phyloP scores from a whole-genome alignment of 345 rosid genomes.

The Salix brachista region DNA sequence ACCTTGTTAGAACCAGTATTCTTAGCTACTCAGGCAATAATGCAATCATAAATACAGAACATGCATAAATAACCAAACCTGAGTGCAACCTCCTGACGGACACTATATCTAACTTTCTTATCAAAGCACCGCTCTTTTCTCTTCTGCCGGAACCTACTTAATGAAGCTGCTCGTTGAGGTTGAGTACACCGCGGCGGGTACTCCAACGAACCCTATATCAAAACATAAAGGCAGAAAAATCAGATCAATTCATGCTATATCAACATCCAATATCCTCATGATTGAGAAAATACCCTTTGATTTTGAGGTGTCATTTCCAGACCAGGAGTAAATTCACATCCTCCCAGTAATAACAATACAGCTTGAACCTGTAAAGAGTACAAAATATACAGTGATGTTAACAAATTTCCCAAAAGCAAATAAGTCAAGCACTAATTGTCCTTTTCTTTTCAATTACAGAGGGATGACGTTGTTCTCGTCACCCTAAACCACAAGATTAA shows the following conservation, averaged over 20 bases:
- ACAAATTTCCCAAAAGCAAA: conserved; percentile 1
- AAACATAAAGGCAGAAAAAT: not conserved
- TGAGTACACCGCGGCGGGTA: conserved; percentile 61
- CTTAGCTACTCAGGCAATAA: not conserved
- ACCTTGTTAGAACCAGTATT: not conserved
- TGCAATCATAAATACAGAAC: not conserved
- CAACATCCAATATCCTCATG: not conserved
- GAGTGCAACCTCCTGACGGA: conserved; percentile 95
- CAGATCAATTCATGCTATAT: not conserved
- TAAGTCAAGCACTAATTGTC: not conserved
- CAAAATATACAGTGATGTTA: not conserved
- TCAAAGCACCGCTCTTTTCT: conserved; percentile 87
- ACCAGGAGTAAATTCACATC: conserved; percentile 66
- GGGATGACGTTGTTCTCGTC: not conserved
- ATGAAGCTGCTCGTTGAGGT: conserved; percentile 84
- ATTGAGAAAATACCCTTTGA: conserved; percentile 42
- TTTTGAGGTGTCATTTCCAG: conserved; percentile 51
- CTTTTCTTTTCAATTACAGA: not conserved
- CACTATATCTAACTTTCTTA: conserved; percentile 90
- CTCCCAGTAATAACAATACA: conserved; percentile 70
- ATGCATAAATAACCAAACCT: conserved; percentile 43
- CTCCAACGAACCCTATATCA: conserved; percentile 45
- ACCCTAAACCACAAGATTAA: not conserved
- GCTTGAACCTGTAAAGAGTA: conserved; percentile 57
- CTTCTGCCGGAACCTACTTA: conserved; percentile 87